Evolutionary conservation across 768 basidiomycete genomes (phyloP).

Genomic region (Mycena vulgaris): DNA sequence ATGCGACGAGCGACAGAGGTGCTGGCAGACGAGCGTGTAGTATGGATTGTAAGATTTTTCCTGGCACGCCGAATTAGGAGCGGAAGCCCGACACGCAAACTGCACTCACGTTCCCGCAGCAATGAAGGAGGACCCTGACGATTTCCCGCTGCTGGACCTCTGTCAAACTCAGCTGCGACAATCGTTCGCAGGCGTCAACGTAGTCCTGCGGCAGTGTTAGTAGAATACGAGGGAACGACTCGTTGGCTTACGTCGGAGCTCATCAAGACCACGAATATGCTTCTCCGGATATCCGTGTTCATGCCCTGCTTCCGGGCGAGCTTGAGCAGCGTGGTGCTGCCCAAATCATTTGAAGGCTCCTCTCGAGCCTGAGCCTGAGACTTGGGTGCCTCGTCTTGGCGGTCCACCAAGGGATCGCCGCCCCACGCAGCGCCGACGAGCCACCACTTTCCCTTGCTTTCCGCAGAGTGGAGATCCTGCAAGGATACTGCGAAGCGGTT

Average conservation of each 20-base stretch:
- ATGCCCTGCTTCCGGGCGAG: constrained; percentile 97
- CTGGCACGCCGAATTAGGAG: constrained; percentile 55
- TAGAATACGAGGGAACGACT: not conserved
- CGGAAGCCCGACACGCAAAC: not conserved
- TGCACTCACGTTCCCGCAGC: constrained; percentile 87
- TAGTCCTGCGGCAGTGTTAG: constrained; percentile 77
- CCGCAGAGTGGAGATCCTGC: constrained; percentile 86
- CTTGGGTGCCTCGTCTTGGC: constrained; percentile 55
- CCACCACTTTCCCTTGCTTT: constrained; percentile 98
- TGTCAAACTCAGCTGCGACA: constrained; percentile 85
- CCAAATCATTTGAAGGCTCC: constrained; percentile 47
- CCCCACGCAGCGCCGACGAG: constrained; percentile 97
- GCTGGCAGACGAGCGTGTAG: constrained; percentile 90
- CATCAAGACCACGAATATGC: constrained; percentile 95
- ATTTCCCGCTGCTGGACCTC: constrained; percentile 96
- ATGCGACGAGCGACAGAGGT: constrained; percentile 84
- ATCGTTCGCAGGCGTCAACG: constrained; percentile 93
- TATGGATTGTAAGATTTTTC: constrained; percentile 96
- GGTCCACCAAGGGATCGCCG: constrained; percentile 91
- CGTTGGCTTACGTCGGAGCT: constrained; percentile 84
- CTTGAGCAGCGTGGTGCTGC: constrained; percentile 68
- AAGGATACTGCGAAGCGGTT: constrained; percentile 90
- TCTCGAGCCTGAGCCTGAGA: constrained; percentile 42
- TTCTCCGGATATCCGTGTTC: constrained; percentile 96
- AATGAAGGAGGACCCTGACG: constrained; percentile 92